Evolutionary conservation across 805 yeast genomes (phyloP), one percentile per base, ranked within the genome.

Genomic region (Sugiyamaella qingdaonensis): DNA sequence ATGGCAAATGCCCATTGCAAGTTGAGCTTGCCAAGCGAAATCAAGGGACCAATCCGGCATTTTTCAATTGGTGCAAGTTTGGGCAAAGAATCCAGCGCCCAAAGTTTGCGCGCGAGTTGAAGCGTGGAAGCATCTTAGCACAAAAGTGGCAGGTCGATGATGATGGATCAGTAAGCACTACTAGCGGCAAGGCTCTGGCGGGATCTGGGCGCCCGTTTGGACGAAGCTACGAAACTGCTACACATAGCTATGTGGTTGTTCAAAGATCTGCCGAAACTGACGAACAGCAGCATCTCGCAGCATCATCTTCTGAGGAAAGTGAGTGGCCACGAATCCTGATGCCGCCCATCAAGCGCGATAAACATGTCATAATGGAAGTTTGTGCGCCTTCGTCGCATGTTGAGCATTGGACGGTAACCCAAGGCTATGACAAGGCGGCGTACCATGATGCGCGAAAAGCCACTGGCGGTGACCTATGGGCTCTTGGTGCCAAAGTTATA

Each of bases 361-460:
- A 90, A 2, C 95, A 90, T 70, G 94, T 92, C 14, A 73, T 81
- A 21, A 75, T 91, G 67, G 86, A 83, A 58, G 78, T 90, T 1
- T 89, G 97, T 73, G 81, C 88, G 0, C 79, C 91, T 0, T 77
- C 84, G 11, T 97, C 97, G 1, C 77, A 78, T 46, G 69, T 92
- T 42, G 97, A 92, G 69, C 82, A 84, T 54, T 90, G 97, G 96
- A 84, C 84, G 13, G 79, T 94, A 1, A 85, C 97, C 0, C 86
- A 84, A 65, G 82, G 95, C 16, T 75, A 79, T 51, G 86, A 88
- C 4, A 81, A 81, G 56, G 85, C 81, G 56, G 81, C 75, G 1
- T 94, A 88, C 61, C 95, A 88, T 64, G 98, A 94, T 72, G 96
- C 96, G 0, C 77, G 97, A 52, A 92, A 94, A 67, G 80, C 88